A percentile compares a stretch with the other conserved stretches of the same genome.
phyloP scores from a whole-genome alignment of 192 early-diverging fungal genomes.

The Coemansia sp. region DNA sequence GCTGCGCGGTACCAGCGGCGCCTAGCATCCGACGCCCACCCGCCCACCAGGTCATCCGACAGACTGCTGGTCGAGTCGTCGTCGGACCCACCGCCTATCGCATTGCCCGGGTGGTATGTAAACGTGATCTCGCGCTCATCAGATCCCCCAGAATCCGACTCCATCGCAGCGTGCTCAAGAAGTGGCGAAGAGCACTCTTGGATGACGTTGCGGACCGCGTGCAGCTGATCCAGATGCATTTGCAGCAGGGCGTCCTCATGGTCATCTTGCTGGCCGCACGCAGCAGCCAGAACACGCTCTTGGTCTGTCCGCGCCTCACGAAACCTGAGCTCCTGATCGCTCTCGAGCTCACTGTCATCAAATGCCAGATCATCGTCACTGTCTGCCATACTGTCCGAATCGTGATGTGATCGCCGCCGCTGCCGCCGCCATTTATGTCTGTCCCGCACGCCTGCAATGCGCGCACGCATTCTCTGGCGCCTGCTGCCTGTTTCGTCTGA shows the following conservation, averaged over 20 bases:
- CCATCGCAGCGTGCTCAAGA: constrained; percentile 21
- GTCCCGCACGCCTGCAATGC: neutral
- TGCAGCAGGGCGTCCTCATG: constrained; percentile 45
- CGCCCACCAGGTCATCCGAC: constrained; percentile 40
- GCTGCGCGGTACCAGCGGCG: constrained; percentile 23
- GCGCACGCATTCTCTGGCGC: neutral
- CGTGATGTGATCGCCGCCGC: neutral
- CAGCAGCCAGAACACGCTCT: constrained; percentile 32
- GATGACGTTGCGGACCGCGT: constrained; percentile 44
- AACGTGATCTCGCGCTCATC: constrained; percentile 32
- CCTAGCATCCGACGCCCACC: constrained; percentile 35
- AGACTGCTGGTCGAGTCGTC: constrained; percentile 24
- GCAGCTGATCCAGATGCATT: constrained; percentile 52
- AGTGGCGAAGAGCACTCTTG: constrained; percentile 33
- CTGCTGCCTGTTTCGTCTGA: neutral
- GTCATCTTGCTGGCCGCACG: constrained; percentile 15
- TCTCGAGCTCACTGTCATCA: constrained; percentile 19
- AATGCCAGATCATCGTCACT: constrained; percentile 8
- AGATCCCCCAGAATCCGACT: constrained; percentile 11
- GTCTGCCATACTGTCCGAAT: constrained; percentile 1
- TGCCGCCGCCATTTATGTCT: neutral
- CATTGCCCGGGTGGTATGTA: constrained; percentile 18
- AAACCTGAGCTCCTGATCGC: constrained; percentile 48
- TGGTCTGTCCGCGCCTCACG: constrained; percentile 32
- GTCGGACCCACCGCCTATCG: neutral